Evolutionary conservation across 2,329 filamentous ascomycete species (phyloP), one percentile per base, ranked within the genome.

Genomic region (Alternaria sp.): DNA sequence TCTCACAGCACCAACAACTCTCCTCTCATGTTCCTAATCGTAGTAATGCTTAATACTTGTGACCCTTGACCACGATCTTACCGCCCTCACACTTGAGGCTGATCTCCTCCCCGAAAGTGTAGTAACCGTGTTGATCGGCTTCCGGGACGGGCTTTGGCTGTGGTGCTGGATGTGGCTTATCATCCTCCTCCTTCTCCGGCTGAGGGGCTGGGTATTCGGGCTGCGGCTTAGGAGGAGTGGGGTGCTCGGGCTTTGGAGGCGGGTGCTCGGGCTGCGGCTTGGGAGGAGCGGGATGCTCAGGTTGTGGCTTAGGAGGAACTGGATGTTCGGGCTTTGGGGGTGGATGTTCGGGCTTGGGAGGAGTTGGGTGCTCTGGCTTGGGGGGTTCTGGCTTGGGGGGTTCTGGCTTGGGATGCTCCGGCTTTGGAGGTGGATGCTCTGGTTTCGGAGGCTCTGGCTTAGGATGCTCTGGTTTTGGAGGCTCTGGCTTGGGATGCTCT

Each of bases 41-140:
- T 16, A n/a, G 34, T n/a, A n/a, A 16, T 38, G 34, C 34, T n/a
- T 30, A 46, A 28, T 53, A 41, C 51, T 41, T 53, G 39, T 52
- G 42, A 24, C 63, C 63, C 16, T 54, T 63, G 22, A 63, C 34
- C 18, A 65, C 55, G 24, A 65, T 61, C 16, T 63, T 42, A 18
- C 63, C 63, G 43, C 49, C 47, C 48, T 63, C 63, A n/a, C 63
- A 65, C 28, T 65, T 65, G 9, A 65, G 57, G 20, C 46, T 65
- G 9, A 65, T 54, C 36, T 65, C 60, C 6, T 65, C 63, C 22
- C 47, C 63, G 14, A 65, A 65, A 24, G 48, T 56, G 48, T 63
- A 63, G 36, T 57, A 57, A 7, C 41, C 54, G 26, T 51, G 34
- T 34, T 51, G 30, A 22, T 56, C 46, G 12, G 57, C 53, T n/a